These are phyloP conservation scores for Cryptococcus deneoformans DNA, from an alignment of 1,284 basidiomycete species.

Conservation along the genomic window DNA sequence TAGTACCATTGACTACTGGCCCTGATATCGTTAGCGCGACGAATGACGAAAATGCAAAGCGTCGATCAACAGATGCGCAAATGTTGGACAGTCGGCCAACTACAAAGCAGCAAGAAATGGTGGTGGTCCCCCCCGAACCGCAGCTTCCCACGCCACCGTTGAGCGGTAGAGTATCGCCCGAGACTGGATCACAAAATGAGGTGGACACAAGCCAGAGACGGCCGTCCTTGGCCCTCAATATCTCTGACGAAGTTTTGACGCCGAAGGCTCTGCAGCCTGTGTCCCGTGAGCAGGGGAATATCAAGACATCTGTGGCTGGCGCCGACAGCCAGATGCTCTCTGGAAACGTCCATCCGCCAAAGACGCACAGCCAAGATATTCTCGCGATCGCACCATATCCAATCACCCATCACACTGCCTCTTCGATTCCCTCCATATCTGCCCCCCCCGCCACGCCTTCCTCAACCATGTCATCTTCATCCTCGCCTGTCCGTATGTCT, in stretches of 20 bases:
- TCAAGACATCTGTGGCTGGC: background rate
- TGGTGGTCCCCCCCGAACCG: background rate
- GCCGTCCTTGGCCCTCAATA: background rate
- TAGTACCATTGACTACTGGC: background rate
- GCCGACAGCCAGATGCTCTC: constrained; percentile 1
- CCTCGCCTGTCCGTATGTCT: background rate
- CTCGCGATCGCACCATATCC: background rate
- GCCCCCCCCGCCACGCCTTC: constrained; percentile 2
- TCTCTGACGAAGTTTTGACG: constrained; percentile 4
- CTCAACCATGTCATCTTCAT: background rate
- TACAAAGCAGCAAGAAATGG: background rate
- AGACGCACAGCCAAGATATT: background rate
- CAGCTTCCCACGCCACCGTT: background rate
- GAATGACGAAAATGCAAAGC: constrained; percentile 23
- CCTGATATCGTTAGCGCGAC: background rate
- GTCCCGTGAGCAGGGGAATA: background rate
- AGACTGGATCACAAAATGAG: background rate
- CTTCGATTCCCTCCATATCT: background rate
- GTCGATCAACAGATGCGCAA: constrained; percentile 16
- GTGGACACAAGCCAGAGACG: background rate
- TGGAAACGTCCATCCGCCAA: background rate
- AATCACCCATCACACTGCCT: background rate
- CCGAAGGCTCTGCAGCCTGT: background rate
- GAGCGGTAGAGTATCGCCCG: background rate
- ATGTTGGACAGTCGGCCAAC: constrained; percentile 5